Conservation (phyloP, 2,329 filamentous ascomycete genomes). For the Scytalidium lignicola region DNA sequence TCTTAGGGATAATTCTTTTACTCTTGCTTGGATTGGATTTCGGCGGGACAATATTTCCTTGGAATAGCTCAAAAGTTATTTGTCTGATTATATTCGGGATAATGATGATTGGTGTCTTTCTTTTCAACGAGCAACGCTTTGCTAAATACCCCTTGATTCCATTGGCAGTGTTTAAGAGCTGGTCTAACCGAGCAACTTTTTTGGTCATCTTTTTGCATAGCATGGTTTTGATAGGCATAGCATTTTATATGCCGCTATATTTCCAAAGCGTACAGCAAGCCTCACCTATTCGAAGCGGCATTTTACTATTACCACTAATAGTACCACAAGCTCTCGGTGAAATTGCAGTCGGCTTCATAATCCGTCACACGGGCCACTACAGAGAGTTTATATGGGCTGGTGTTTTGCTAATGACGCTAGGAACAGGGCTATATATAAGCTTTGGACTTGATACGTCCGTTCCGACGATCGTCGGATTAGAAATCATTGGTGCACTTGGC, state of each 20-base stretch:
- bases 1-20: conserved; percentile 75
- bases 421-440: conserved; percentile 56
- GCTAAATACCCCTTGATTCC: conserved; percentile 76
- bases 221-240: conserved; percentile 47
- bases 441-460: conserved; percentile 50
- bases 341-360: conserved; percentile 46
- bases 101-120: conserved; percentile 52
- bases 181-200: conserved; percentile 62
- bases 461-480: conserved; percentile 50
- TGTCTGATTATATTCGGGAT: conserved; percentile 73
- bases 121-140: conserved; percentile 63
- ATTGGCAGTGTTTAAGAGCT: conserved; percentile 59
- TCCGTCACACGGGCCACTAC: conserved; percentile 59
- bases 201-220: conserved; percentile 67
- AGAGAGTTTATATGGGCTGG: conserved; percentile 52
- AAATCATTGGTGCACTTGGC: conserved; percentile 55
- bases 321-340: conserved; percentile 59
- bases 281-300: conserved; percentile 64
- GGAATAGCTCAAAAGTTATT: conserved; percentile 69
- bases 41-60: conserved; percentile 68
- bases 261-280: conserved; percentile 72
- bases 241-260: conserved; percentile 50
- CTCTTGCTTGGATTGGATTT: conserved; percentile 77
- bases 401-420: conserved; percentile 53
- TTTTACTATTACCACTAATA: conserved; percentile 67